Evolutionary conservation across 1,284 basidiomycete genomes (phyloP).

Genomic region (Ceratobasidium papillatum): DNA sequence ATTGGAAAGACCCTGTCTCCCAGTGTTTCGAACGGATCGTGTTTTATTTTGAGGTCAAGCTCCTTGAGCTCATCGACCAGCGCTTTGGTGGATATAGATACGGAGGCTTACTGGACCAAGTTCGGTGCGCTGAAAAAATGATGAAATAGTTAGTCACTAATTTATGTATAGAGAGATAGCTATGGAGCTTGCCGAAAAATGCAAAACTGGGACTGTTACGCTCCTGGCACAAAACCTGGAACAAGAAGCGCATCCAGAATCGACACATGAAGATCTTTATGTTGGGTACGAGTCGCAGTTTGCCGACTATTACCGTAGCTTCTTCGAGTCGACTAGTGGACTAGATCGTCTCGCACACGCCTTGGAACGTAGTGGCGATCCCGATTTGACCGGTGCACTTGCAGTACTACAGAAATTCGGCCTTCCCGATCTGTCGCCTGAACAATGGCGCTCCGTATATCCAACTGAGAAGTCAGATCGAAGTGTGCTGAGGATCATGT

Average conservation of each 20-base stretch:
- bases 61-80: background rate
- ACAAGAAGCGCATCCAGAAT: background rate
- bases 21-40: background rate
- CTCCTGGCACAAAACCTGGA: background rate
- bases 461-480: background rate
- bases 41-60: background rate
- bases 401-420: background rate
- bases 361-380: background rate
- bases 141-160: background rate
- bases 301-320: slow-evolving; percentile 10
- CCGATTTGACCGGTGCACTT: background rate
- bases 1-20: background rate
- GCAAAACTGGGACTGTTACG: background rate
- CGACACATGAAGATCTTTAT: slow-evolving; percentile 9
- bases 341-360: background rate
- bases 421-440: background rate
- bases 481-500: slow-evolving; percentile 14
- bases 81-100: slow-evolving; percentile 4
- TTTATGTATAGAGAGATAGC: background rate
- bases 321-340: background rate
- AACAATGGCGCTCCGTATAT: background rate
- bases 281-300: background rate
- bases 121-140: background rate
- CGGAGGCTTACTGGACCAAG: background rate
- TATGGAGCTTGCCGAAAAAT: background rate